A percentile compares a stretch with the other conserved stretches of the same genome.
Evolutionary conservation across 768 basidiomycete species (phyloP).

Genomic region (Amanita inopinata): DNA sequence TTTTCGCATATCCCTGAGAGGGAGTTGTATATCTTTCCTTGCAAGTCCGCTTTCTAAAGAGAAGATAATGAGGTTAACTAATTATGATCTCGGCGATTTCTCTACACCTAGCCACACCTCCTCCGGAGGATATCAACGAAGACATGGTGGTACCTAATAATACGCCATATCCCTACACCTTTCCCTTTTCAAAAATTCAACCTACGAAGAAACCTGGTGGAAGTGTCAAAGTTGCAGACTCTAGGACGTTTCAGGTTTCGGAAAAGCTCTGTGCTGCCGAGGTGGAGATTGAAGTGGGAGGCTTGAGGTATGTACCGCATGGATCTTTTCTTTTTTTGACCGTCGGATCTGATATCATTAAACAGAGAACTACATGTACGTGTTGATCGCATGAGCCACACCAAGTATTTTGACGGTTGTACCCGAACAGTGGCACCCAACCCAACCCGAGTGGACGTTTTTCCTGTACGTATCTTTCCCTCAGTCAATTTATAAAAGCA

Average conservation of each 20-base stretch:
- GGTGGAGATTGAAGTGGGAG: constrained; percentile 48
- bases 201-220: constrained; percentile 38
- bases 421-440: constrained; percentile 54
- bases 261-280: constrained; percentile 46
- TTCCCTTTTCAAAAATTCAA: constrained; percentile 34
- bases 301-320: constrained; percentile 41
- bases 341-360: constrained; percentile 1
- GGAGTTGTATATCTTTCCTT: constrained; percentile 47
- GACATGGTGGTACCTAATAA: constrained; percentile 25
- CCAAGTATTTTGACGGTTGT: too few relatives aligned
- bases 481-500: constrained; percentile 30
- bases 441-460: constrained; percentile 55
- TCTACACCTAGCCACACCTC: too few relatives aligned
- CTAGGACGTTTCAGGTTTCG: constrained; percentile 41
- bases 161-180: constrained; percentile 40
- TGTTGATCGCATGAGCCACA: too few relatives aligned
- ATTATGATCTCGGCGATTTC: too few relatives aligned
- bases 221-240: constrained; percentile 41
- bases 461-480: constrained; percentile 33
- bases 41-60: constrained; percentile 28
- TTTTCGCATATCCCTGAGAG: constrained; percentile 32
- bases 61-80: not conserved
- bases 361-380: constrained; percentile 48
- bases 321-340: not conserved
- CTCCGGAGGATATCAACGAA: too few relatives aligned